Conservation (phyloP, 805 yeast species). For the Crinitomyces ghanaensis region DNA sequence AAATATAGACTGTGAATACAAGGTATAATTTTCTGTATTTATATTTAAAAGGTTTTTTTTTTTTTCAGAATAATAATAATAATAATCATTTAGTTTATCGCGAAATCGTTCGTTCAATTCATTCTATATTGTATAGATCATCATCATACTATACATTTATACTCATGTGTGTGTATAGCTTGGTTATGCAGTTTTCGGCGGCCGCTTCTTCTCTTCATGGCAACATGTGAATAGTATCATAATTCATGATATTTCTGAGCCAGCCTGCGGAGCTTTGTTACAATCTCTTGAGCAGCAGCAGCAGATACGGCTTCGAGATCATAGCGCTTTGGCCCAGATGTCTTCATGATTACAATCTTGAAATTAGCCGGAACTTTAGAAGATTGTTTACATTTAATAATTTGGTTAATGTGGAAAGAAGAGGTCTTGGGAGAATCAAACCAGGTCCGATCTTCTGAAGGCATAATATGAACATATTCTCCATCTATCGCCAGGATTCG, state of each 20-base stretch:
- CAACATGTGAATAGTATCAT: too few species aligned
- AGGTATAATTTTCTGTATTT: too few species aligned
- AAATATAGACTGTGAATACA: too few species aligned
- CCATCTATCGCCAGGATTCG: slow-evolving; percentile 84
- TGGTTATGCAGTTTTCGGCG: too few species aligned
- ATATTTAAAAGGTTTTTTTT: too few species aligned
- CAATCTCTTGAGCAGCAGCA: slow-evolving; percentile 59
- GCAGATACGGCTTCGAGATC: slow-evolving; percentile 67
- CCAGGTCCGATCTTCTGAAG: slow-evolving; percentile 68
- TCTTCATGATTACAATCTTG: slow-evolving; percentile 64
- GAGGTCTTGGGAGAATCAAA: slow-evolving; percentile 70
- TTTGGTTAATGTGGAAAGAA: slow-evolving; percentile 74
- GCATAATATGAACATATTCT: slow-evolving; percentile 81
- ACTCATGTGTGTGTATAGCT: too few species aligned
- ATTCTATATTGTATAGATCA: too few species aligned
- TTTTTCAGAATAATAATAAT: too few species aligned
- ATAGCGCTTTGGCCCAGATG: slow-evolving; percentile 65
- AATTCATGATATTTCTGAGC: slow-evolving; percentile 44
- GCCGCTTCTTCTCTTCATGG: background rate
- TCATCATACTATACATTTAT: too few species aligned
- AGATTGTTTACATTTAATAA: slow-evolving; percentile 64
- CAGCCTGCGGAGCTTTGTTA: slow-evolving; percentile 52
- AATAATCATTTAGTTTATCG: too few species aligned
- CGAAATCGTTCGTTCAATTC: too few species aligned
- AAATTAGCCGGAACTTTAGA: slow-evolving; percentile 66